phyloP scores from a whole-genome alignment of 2,329 filamentous ascomycete genomes.

The Phialophora tarda region DNA sequence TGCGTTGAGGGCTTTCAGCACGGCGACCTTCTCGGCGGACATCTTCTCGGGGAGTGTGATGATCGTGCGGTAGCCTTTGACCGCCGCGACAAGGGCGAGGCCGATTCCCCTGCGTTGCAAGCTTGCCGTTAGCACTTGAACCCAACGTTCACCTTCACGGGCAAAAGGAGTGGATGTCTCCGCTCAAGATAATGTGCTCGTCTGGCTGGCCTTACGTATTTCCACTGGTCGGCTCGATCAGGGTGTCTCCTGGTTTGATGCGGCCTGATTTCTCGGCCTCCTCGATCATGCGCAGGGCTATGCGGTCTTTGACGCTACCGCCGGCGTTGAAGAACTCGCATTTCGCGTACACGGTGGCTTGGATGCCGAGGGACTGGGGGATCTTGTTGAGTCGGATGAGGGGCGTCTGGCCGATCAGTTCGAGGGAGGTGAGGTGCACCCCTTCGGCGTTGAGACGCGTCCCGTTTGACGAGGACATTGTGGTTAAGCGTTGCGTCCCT shows the following conservation, averaged over 20 bases:
- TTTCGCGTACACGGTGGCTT: constrained; percentile 88
- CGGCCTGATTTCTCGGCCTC: constrained; percentile 88
- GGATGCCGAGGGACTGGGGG: constrained; percentile 85
- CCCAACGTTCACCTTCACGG: background rate
- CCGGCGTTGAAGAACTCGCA: constrained; percentile 93
- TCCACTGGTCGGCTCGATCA: constrained; percentile 97
- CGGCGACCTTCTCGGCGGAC: constrained; percentile 97
- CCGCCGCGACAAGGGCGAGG: constrained; percentile 87
- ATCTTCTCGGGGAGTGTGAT: constrained; percentile 99
- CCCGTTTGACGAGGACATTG: constrained; percentile 16
- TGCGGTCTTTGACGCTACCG: constrained; percentile 92
- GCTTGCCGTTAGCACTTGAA: background rate
- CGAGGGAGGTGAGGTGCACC: constrained; percentile 68
- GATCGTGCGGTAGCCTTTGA: constrained; percentile 97
- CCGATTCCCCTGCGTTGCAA: constrained; percentile 75
- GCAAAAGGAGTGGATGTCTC: background rate
- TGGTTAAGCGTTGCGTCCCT: background rate
- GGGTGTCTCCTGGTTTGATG: constrained; percentile 94
- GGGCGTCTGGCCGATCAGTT: constrained; percentile 96
- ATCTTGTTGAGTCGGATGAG: constrained; percentile 92
- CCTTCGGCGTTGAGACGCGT: constrained; percentile 30
- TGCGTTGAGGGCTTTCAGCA: constrained; percentile 88
- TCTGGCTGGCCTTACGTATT: constrained; percentile 67
- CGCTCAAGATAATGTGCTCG: background rate
- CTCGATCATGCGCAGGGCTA: constrained; percentile 96